These are phyloP conservation scores for Neoboletus magnificus DNA, from an alignment of 768 basidiomycete genomes.

Conservation along the genomic window DNA sequence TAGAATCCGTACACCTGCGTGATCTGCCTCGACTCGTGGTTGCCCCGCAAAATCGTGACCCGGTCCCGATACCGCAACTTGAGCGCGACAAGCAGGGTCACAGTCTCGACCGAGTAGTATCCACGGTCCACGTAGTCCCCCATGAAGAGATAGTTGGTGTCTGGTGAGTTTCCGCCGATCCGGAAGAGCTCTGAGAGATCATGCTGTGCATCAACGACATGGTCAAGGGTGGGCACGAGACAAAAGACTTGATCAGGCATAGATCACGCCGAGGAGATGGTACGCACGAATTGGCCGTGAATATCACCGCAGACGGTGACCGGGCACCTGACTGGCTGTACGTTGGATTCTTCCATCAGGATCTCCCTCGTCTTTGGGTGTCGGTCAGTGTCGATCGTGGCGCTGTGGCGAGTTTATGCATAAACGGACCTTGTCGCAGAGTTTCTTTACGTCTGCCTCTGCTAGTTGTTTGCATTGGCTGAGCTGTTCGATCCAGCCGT, in stretches of 20 bases:
- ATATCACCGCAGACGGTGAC: constrained; percentile 99
- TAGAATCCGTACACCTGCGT: constrained; percentile 99
- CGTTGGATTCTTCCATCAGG: constrained; percentile 98
- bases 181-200: constrained; percentile 98
- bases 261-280: constrained; percentile 18
- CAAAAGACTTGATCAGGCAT: constrained; percentile 20
- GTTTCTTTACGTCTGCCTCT: constrained; percentile 92
- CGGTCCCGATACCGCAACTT: constrained; percentile 98
- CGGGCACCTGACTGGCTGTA: constrained; percentile 96
- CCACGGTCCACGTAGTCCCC: constrained; percentile 99
- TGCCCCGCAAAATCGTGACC: constrained; percentile 95
- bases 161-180: constrained; percentile 97
- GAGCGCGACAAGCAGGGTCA: constrained; percentile 93
- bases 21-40: constrained; percentile 99
- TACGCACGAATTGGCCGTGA: constrained; percentile 98
- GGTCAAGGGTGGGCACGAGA: constrained; percentile 12
- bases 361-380: constrained; percentile 86
- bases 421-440: constrained; percentile 90
- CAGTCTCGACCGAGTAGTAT: constrained; percentile 99
- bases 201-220: constrained; percentile 56
- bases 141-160: constrained; percentile 99
- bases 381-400: constrained; percentile 18
- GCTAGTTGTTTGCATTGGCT: constrained; percentile 96
- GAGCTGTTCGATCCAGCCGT: constrained; percentile 95
- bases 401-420: not conserved